These are phyloP conservation scores for Gossypium gossypioides DNA, from an alignment of 441 rosid genomes.

Conservation along the genomic window DNA sequence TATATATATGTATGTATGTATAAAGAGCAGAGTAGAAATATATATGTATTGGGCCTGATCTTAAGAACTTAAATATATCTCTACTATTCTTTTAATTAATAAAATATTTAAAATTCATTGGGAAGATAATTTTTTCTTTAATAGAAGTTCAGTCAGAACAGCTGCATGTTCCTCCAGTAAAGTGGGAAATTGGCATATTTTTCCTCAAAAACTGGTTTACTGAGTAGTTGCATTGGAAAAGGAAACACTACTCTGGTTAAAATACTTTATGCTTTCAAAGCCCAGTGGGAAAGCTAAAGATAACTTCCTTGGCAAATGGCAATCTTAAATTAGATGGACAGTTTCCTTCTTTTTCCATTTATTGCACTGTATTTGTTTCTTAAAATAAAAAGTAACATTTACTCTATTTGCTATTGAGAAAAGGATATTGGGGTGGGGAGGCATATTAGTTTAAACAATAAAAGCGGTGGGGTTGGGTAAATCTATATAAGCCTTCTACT, in stretches of 20 bases:
- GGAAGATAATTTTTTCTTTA: neutral
- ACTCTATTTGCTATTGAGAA: too few relatives aligned
- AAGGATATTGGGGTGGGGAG: too few relatives aligned
- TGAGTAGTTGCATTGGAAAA: neutral
- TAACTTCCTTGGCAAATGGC: neutral
- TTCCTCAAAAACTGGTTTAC: neutral
- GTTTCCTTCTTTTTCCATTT: neutral
- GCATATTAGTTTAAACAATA: too few relatives aligned
- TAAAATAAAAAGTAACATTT: too few relatives aligned
- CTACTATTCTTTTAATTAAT: neutral
- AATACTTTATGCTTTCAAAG: neutral
- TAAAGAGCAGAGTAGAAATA: neutral
- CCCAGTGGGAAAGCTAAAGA: neutral
- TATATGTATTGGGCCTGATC: neutral
- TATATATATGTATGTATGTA: neutral
- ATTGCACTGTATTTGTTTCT: neutral
- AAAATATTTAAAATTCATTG: neutral
- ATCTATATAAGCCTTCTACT: too few relatives aligned
- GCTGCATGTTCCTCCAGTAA: neutral
- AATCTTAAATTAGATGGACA: neutral
- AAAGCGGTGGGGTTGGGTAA: too few relatives aligned
- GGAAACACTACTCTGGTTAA: neutral
- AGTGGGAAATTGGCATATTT: neutral
- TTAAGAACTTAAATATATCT: neutral
- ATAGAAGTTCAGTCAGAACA: neutral